Percentiles rank a stretch among this genome's conserved stretches.
phyloP scores from a whole-genome alignment of 352 stramenopile species.

The Pythium brachiatum region DNA sequence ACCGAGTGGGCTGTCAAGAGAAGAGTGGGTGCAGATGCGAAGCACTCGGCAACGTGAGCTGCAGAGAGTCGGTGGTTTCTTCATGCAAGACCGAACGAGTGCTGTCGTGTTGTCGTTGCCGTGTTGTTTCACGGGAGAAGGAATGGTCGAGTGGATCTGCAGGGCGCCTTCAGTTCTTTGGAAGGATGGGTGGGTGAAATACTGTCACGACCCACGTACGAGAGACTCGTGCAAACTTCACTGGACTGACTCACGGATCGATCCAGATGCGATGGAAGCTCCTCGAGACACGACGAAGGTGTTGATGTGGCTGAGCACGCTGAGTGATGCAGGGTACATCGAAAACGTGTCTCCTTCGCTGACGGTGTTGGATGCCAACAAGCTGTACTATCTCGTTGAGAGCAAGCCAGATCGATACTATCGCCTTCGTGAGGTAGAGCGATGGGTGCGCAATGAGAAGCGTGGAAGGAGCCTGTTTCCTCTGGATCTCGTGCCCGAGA shows the following conservation, averaged over 20 bases:
- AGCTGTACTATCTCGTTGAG: constrained; percentile 45
- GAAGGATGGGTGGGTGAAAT: constrained; percentile 54
- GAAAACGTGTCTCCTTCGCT: constrained; percentile 43
- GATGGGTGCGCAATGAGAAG: constrained; percentile 36
- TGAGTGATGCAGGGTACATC: constrained; percentile 58
- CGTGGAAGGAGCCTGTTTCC: constrained; percentile 49
- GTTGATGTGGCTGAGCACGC: constrained; percentile 54
- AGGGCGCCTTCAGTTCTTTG: constrained; percentile 42
- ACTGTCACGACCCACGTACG: constrained; percentile 33
- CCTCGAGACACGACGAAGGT: constrained; percentile 29
- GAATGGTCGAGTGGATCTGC: constrained; percentile 61
- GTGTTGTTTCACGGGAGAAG: constrained; percentile 58
- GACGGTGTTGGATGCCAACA: constrained; percentile 22
- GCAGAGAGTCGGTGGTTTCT: constrained; percentile 41
- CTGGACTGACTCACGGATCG: constrained; percentile 36
- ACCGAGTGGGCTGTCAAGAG: constrained; percentile 21
- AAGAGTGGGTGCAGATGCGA: constrained; percentile 54
- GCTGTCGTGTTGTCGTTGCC: constrained; percentile 33
- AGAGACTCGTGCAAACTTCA: constrained; percentile 26
- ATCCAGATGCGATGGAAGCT: constrained; percentile 53
- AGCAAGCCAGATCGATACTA: constrained; percentile 48
- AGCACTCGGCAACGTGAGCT: constrained; percentile 43
- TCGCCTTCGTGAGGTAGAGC: constrained; percentile 51
- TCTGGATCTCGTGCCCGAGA: constrained; percentile 59
- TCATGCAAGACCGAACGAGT: constrained; percentile 50